Evolutionary conservation across 2,329 filamentous ascomycete genomes (phyloP), one percentile per base, ranked within the genome.

Genomic region (Alternaria panax): DNA sequence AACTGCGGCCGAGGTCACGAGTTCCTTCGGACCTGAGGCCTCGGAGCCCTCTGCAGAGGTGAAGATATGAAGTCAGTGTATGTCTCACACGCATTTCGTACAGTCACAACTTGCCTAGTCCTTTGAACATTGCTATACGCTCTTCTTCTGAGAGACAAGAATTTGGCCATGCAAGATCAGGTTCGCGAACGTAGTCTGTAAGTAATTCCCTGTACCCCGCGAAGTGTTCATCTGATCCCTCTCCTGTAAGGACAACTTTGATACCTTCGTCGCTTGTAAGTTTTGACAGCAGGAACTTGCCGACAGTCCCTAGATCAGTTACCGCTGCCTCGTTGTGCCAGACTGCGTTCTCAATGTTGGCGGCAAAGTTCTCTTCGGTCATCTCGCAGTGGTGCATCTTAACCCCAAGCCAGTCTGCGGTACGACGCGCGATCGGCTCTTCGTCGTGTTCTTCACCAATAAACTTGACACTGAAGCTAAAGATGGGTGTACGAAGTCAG

Each of bases 381-480:
- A 68, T 64, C 25, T 65, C 63, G 11, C 62, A 58, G 71, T 83
- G 78, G 48, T 77, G 69, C 52, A 80, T 79, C 55, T 80, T 80
- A 59, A 84, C 79, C 5, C 82, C 82, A 1, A 85, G 73, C 72
- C 74, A 83, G 25, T 83, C 77, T 2, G 82, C 82, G 1, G 82
- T 84, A 9, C 82, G 78, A 41, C 79, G 75, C 7, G 83, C 82
- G 45, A 82, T 82, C 8, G 74, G 63, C 34, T 66, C 61, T 58
- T 69, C 66, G 80, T 4, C 82, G 82, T 46, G 77, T 80, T 14
- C 66, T 42, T 80, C 78, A 53, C 82, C 78, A 30, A 82, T 79
- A 62, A 87, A 87, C 30, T 81, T 78, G n/a, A 87, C 80, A 27
- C 79, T 83, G 66, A 87, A 87, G 68, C n/a, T n/a, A n/a, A n/a